Percentiles rank a stretch among this genome's conserved stretches.
Evolutionary conservation across 2,329 filamentous ascomycete species (phyloP).

Genomic region (Hymenoscyphus fructigenus): DNA sequence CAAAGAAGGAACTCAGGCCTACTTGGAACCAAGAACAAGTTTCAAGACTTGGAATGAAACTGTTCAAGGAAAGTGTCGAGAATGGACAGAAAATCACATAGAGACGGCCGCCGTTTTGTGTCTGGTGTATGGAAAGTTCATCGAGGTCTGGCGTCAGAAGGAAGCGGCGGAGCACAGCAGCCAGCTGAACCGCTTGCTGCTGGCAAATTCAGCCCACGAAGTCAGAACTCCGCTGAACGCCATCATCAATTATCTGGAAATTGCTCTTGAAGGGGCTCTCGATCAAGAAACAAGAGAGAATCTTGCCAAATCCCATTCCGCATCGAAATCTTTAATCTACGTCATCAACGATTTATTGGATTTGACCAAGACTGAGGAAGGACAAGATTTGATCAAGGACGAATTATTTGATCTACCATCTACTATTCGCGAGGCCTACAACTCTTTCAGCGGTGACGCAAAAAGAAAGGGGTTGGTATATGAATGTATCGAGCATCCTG

Average conservation of each 20-base stretch:
- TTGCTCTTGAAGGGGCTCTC: conserved; percentile 77
- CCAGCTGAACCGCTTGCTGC: conserved; percentile 72
- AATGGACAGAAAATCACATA: conserved; percentile 87
- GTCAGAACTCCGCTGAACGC: conserved; percentile 88
- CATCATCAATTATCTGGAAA: conserved; percentile 93
- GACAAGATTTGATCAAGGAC: conserved; percentile 74
- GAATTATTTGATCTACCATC: conserved; percentile 72
- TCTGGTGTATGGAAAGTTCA: conserved; percentile 81
- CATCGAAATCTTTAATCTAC: conserved; percentile 88
- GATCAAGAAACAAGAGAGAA: conserved; percentile 85
- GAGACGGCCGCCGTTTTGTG: conserved; percentile 87
- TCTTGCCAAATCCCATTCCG: conserved; percentile 79
- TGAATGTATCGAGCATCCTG: conserved; percentile 64
- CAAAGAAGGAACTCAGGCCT: conserved; percentile 69
- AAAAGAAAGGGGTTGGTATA: conserved; percentile 74
- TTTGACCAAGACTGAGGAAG: conserved; percentile 83
- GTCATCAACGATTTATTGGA: conserved; percentile 92
- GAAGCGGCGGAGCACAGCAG: conserved; percentile 81
- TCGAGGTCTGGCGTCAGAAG: conserved; percentile 90
- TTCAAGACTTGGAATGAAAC: conserved; percentile 82
- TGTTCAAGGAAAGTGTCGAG: conserved; percentile 76
- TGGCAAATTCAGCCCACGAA: conserved; percentile 89
- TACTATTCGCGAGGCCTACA: conserved; percentile 75
- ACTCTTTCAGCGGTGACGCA: conserved; percentile 71
- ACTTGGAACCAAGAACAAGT: conserved; percentile 74